Evolutionary conservation across 805 yeast genomes (phyloP).

Genomic region (Hanseniaspora occidentalis): DNA sequence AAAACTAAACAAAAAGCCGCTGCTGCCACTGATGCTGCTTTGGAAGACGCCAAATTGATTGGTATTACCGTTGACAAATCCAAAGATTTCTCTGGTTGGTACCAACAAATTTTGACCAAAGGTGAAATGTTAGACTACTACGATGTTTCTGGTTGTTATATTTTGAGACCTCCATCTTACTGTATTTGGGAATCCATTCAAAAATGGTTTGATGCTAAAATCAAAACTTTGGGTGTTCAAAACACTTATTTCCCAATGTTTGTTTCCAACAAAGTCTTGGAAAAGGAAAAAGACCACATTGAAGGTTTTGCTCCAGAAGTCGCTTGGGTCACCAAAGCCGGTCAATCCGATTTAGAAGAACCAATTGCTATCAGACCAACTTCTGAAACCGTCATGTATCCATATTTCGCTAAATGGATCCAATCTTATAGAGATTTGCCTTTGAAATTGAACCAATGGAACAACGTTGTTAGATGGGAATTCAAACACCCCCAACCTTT

Average conservation of each 20-base stretch:
- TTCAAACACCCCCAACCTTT: slow-evolving; percentile 99
- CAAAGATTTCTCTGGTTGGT: slow-evolving; percentile 92
- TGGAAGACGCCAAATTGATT: slow-evolving; percentile 79
- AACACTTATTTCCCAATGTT: slow-evolving; percentile 99
- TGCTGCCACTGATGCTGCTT: slow-evolving; percentile 31
- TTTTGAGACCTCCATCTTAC: slow-evolving; percentile 91
- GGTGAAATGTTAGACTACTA: slow-evolving; percentile 98
- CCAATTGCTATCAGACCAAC: slow-evolving; percentile 99
- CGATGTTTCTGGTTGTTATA: slow-evolving; percentile 98
- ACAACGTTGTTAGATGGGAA: slow-evolving; percentile 99
- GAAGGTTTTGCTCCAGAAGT: slow-evolving; percentile 99
- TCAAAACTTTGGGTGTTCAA: slow-evolving; percentile 81
- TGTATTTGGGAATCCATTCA: slow-evolving; percentile 92
- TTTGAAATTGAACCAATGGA: slow-evolving; percentile 95
- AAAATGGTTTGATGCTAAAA: slow-evolving; percentile 65
- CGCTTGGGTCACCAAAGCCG: slow-evolving; percentile 99
- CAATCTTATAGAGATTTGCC: slow-evolving; percentile 98
- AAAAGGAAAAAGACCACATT: slow-evolving; percentile 95
- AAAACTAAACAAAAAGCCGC: slow-evolving; percentile 19
- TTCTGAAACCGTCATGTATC: slow-evolving; percentile 98
- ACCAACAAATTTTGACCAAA: slow-evolving; percentile 88
- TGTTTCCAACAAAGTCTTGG: slow-evolving; percentile 83
- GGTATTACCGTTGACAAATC: slow-evolving; percentile 94
- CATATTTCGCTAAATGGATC: slow-evolving; percentile 98
- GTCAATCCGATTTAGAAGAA: slow-evolving; percentile 86